Evolutionary conservation across 139 green algal genomes (phyloP).

Genomic region (Chlorella sp.): DNA sequence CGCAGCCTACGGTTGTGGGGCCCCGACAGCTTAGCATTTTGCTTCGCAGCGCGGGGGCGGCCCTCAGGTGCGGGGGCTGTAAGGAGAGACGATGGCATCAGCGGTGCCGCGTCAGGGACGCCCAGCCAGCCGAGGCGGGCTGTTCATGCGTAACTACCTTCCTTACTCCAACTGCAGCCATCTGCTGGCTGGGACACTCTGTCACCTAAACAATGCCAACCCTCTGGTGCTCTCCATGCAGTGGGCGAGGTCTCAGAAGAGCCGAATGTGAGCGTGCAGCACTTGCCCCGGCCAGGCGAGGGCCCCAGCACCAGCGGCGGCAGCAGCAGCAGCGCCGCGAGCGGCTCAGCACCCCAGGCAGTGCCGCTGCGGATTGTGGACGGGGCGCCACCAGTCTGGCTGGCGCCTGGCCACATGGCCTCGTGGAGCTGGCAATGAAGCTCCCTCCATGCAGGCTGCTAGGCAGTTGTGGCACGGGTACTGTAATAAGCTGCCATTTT

Average conservation of each 20-base stretch:
- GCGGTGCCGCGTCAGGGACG: no score
- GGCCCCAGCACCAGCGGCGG: not conserved
- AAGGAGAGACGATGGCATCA: not conserved
- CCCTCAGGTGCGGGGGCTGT: not conserved
- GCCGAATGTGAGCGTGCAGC: not conserved
- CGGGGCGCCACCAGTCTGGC: not conserved
- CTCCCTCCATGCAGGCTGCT: not conserved
- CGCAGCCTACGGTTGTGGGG: conserved; percentile 12
- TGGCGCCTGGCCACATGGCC: not conserved
- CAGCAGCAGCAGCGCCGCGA: not conserved
- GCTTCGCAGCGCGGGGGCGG: not conserved
- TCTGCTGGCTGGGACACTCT: no score
- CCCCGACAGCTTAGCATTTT: conserved; percentile 21
- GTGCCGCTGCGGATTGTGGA: not conserved
- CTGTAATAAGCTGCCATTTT: no score
- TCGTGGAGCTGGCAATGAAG: conserved; percentile 20
- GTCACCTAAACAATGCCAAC: not conserved
- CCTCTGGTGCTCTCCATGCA: not conserved
- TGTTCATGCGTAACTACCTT: no score
- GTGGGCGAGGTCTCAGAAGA: conserved; percentile 11
- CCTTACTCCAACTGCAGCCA: no score
- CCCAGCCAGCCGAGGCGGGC: no score
- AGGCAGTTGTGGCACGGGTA: no score
- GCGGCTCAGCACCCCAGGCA: not conserved
- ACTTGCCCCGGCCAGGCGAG: not conserved